A percentile compares a stretch with the other conserved stretches of the same genome.
Conservation (phyloP, 768 basidiomycete species). For the Omphalotus guepiniiformis region DNA sequence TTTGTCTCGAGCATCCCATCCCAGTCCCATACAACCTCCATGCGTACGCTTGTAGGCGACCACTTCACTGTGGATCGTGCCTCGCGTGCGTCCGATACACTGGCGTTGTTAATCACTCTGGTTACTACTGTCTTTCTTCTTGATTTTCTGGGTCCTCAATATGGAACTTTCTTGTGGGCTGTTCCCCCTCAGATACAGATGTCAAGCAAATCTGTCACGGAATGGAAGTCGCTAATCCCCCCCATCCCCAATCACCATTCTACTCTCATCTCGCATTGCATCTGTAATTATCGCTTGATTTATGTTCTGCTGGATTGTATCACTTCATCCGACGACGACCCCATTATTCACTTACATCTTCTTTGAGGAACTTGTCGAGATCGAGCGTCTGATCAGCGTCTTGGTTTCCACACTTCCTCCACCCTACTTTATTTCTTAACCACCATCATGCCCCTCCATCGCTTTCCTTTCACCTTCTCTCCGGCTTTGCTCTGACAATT, state of each 20-base stretch:
- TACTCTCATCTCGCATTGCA: slow-evolving; percentile 3
- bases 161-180: background rate
- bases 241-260: background rate
- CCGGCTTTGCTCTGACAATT: slow-evolving; percentile 8
- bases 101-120: slow-evolving; percentile 43
- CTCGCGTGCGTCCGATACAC: slow-evolving; percentile 74
- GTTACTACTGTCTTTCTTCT: background rate
- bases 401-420: slow-evolving; percentile 18
- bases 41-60: slow-evolving; percentile 59
- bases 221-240: background rate
- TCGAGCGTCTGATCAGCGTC: slow-evolving; percentile 46
- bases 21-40: slow-evolving; percentile 51
- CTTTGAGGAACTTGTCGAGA: slow-evolving; percentile 16
- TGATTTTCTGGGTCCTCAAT: background rate
- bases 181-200: background rate
- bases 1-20: slow-evolving; percentile 37
- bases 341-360: slow-evolving; percentile 11
- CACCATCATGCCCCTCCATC: slow-evolving; percentile 14
- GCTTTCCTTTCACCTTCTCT: slow-evolving; percentile 13
- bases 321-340: slow-evolving; percentile 1
- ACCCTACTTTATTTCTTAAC: slow-evolving; percentile 20
- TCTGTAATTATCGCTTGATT: slow-evolving; percentile 13
- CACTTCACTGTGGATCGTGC: slow-evolving; percentile 81
- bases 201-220: slow-evolving; percentile 1
- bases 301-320: slow-evolving; percentile 11